A percentile compares a stretch with the other conserved stretches of the same genome.
phyloP scores from a whole-genome alignment of 2,329 filamentous ascomycete species.

The Fusarium sp. region DNA sequence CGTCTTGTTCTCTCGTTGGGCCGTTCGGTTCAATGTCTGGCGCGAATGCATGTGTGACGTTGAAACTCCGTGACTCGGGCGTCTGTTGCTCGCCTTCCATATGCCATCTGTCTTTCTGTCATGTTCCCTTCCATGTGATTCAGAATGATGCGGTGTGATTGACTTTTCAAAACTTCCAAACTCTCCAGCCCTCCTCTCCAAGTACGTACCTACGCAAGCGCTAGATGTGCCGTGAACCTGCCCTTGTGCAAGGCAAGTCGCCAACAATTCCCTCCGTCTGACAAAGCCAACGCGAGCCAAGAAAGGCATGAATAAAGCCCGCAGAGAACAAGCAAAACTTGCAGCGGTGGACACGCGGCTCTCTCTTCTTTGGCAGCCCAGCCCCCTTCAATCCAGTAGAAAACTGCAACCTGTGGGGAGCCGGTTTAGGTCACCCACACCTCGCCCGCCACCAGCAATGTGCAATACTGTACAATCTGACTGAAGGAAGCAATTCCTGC shows the following conservation, averaged over 20 bases:
- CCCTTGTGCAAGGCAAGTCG: conserved; percentile 1
- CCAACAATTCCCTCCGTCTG: conserved; percentile 6
- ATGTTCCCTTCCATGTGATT: conserved; percentile 16
- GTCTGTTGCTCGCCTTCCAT: conserved; percentile 7
- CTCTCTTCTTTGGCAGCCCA: conserved; percentile 2
- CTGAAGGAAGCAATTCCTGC: conserved; percentile 1
- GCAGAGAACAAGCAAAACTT: conserved; percentile 12
- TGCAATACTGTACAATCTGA: neutral
- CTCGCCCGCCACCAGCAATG: conserved; percentile 7
- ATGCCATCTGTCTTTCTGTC: conserved; percentile 3
- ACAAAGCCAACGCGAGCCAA: conserved; percentile 7
- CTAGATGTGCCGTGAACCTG: neutral
- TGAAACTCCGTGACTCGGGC: conserved; percentile 20
- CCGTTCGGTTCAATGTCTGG: conserved; percentile 16
- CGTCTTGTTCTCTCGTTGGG: conserved; percentile 22
- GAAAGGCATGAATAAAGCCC: conserved; percentile 12
- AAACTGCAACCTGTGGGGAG: conserved; percentile 8
- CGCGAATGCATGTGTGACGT: conserved; percentile 36
- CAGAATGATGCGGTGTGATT: conserved; percentile 24
- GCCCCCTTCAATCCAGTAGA: conserved; percentile 10
- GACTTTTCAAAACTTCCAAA: conserved; percentile 5
- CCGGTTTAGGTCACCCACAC: conserved; percentile 12
- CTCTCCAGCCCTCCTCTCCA: conserved; percentile 9
- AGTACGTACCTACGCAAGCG: conserved; percentile 1
- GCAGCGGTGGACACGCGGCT: neutral